A percentile compares a stretch with the other conserved stretches of the same genome.
phyloP scores from a whole-genome alignment of 768 basidiomycete species.

The Pleurotus platypus region DNA sequence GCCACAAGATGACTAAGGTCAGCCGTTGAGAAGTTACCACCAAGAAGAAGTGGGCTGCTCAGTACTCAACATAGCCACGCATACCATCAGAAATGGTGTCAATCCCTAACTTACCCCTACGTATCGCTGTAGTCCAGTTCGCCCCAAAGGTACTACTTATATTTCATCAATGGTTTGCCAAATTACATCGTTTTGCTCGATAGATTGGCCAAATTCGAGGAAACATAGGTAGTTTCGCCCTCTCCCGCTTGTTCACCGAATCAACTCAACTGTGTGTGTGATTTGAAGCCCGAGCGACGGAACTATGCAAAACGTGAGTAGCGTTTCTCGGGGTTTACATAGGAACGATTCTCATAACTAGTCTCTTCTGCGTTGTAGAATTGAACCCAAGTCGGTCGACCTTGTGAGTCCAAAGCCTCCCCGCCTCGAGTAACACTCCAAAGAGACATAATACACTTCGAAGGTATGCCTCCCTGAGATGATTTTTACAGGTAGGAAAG shows the following conservation, averaged over 20 bases:
- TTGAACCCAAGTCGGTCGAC: slow-evolving; percentile 72
- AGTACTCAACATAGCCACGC: too few relatives aligned
- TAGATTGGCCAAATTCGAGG: slow-evolving; percentile 3
- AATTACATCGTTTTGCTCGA: background rate
- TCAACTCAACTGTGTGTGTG: background rate
- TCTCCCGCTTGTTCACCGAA: background rate
- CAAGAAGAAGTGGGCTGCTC: too few relatives aligned
- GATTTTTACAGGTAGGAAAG: slow-evolving; percentile 67
- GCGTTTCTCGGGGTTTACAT: background rate
- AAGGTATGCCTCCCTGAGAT: slow-evolving; percentile 67
- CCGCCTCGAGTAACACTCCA: background rate
- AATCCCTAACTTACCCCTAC: background rate
- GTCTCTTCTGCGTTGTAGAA: slow-evolving; percentile 34
- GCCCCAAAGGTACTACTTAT: background rate
- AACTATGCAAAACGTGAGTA: slow-evolving; percentile 11
- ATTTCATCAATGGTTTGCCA: too few relatives aligned
- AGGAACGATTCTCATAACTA: background rate
- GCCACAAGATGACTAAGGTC: too few relatives aligned
- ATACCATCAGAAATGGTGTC: too few relatives aligned
- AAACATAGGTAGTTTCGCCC: slow-evolving; percentile 6
- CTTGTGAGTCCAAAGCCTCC: slow-evolving; percentile 49
- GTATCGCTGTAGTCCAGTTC: slow-evolving; percentile 4
- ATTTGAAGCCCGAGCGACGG: background rate
- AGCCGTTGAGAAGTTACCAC: too few relatives aligned
- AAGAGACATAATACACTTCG: background rate